Evolutionary conservation across 176 grass and related monocot species (phyloP).

Genomic region (Musa acuminata): DNA sequence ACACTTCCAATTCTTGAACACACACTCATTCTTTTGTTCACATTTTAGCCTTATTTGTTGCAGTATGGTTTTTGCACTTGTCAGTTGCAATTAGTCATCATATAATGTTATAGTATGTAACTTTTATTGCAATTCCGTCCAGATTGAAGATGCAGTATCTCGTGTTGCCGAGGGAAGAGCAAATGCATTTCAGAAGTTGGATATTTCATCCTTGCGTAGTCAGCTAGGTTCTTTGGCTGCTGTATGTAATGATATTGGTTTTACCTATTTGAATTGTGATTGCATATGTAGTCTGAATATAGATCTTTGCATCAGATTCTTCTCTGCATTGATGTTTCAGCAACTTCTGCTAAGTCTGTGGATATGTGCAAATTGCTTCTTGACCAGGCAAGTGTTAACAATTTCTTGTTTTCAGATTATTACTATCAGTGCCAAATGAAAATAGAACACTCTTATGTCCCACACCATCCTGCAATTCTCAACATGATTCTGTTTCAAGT

Average conservation of each 20-base stretch:
- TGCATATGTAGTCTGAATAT: constrained; percentile 25
- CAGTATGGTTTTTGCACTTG: neutral
- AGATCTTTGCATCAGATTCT: constrained; percentile 54
- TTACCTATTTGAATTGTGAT: neutral
- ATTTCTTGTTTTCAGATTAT: constrained; percentile 9
- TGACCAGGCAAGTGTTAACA: constrained; percentile 38
- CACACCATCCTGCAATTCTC: neutral
- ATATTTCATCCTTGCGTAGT: constrained; percentile 60
- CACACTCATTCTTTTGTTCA: too few relatives aligned
- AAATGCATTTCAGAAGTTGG: constrained; percentile 42
- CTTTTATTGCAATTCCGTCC: constrained; percentile 2
- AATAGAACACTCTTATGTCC: neutral
- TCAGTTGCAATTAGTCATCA: constrained; percentile 10
- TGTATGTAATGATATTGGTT: constrained; percentile 28
- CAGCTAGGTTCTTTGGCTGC: constrained; percentile 77
- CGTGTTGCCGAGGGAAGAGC: constrained; percentile 38
- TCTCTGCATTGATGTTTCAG: constrained; percentile 80
- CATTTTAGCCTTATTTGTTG: neutral
- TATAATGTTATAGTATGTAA: constrained; percentile 1
- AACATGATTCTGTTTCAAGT: neutral
- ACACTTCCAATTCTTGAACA: neutral
- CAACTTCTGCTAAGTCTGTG: constrained; percentile 61
- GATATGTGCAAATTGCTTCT: constrained; percentile 85
- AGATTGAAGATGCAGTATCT: constrained; percentile 68
- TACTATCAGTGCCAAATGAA: neutral